Conservation (phyloP, 192 early-diverging fungal species). For the Linderina pennispora region DNA sequence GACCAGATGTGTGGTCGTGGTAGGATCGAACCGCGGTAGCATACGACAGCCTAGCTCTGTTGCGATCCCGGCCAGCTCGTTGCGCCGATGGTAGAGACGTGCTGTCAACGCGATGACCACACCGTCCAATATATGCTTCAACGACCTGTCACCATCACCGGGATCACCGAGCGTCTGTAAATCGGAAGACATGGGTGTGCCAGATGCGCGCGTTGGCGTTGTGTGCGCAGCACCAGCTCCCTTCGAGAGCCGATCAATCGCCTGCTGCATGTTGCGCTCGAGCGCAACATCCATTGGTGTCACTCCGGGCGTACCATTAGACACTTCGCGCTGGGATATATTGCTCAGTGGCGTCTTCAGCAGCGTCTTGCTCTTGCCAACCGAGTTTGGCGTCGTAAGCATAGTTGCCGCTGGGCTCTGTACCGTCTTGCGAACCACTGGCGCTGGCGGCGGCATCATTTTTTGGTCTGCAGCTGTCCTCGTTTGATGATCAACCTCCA, state of each 20-base stretch:
- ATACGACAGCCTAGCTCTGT: slow-evolving; percentile 27
- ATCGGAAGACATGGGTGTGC: not conserved
- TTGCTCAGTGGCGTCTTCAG: slow-evolving; percentile 8
- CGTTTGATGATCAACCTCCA: too few relatives aligned
- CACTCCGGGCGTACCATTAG: slow-evolving; percentile 22
- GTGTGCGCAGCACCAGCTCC: slow-evolving; percentile 28
- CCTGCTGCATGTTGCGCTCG: slow-evolving; percentile 28
- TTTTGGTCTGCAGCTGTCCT: too few relatives aligned
- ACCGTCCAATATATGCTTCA: slow-evolving; percentile 9
- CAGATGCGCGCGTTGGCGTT: slow-evolving; percentile 20
- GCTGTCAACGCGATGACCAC: slow-evolving; percentile 27
- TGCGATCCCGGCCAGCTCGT: slow-evolving; percentile 30
- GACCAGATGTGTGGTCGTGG: slow-evolving; percentile 30
- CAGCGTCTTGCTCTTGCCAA: not conserved
- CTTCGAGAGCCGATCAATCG: slow-evolving; percentile 14
- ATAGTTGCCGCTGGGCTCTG: too few relatives aligned
- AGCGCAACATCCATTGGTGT: slow-evolving; percentile 38
- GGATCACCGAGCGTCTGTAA: not conserved
- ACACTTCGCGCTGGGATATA: not conserved
- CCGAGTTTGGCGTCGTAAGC: too few relatives aligned
- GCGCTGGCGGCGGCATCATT: too few relatives aligned
- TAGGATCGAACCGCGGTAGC: slow-evolving; percentile 21
- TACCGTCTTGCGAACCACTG: too few relatives aligned
- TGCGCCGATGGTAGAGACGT: slow-evolving; percentile 24
- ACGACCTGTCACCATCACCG: not conserved